A percentile compares a stretch with the other conserved stretches of the same genome.
These are phyloP conservation scores for Pythium sp. DNA, from an alignment of 352 stramenopile genomes.

Conservation along the genomic window DNA sequence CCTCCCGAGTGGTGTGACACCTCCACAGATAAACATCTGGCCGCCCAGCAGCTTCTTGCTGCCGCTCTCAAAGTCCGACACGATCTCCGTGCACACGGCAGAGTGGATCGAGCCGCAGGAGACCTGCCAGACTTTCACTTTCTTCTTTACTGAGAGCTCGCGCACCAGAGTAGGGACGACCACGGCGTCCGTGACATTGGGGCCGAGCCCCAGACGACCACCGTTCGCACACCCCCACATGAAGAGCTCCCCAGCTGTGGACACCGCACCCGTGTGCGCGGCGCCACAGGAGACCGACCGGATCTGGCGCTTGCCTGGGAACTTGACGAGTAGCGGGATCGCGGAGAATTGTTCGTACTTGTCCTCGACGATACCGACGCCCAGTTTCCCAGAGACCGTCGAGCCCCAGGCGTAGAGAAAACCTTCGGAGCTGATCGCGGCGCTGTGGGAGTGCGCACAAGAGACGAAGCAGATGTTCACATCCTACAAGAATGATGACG, in stretches of 20 bases:
- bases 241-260: constrained; percentile 68
- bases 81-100: constrained; percentile 71
- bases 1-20: constrained; percentile 76
- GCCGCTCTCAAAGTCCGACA: constrained; percentile 46
- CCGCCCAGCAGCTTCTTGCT: constrained; percentile 75
- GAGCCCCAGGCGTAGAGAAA: constrained; percentile 90
- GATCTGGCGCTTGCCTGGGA: constrained; percentile 58
- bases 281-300: constrained; percentile 87
- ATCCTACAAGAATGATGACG: constrained; percentile 24
- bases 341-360: constrained; percentile 81
- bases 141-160: constrained; percentile 39
- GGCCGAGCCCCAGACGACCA: constrained; percentile 87
- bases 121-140: constrained; percentile 77
- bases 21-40: constrained; percentile 86
- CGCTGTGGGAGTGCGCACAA: constrained; percentile 87
- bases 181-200: constrained; percentile 53
- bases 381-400: constrained; percentile 76
- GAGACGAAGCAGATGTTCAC: constrained; percentile 47
- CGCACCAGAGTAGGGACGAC: constrained; percentile 84
- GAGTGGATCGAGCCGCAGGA: constrained; percentile 79
- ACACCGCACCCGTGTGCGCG: constrained; percentile 75
- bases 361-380: constrained; percentile 79
- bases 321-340: constrained; percentile 65
- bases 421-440: constrained; percentile 71
- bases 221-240: constrained; percentile 92